Conservation (phyloP, 2,329 filamentous ascomycete species). For the Lasiodiplodia sp. region DNA sequence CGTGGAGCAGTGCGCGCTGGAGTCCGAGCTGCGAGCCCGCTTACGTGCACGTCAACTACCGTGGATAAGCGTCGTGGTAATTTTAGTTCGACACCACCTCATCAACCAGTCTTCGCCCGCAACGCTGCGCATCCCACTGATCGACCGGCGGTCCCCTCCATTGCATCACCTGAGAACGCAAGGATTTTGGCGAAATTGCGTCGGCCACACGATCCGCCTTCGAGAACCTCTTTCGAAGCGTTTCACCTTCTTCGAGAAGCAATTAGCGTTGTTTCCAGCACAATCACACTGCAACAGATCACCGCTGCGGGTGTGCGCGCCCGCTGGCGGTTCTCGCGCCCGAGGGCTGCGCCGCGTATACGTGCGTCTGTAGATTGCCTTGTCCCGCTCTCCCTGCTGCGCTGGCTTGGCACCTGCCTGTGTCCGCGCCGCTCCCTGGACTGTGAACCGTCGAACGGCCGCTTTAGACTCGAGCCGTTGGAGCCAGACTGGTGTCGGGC, state of each 20-base stretch:
- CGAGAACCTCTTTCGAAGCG: conserved; percentile 25
- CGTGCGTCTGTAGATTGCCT: conserved; percentile 15
- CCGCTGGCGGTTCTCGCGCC: conserved; percentile 5
- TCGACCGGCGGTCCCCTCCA: conserved; percentile 22
- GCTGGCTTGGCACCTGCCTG: not conserved
- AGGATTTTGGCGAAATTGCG: conserved; percentile 29
- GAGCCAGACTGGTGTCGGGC: conserved; percentile 1
- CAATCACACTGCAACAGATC: conserved; percentile 16
- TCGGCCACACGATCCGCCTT: conserved; percentile 20
- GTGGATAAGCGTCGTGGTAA: not conserved
- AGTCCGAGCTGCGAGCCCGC: conserved; percentile 2
- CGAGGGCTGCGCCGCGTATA: not conserved
- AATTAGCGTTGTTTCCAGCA: conserved; percentile 21
- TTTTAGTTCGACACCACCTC: not conserved
- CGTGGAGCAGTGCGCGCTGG: not conserved
- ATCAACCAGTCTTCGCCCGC: not conserved
- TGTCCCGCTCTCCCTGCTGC: conserved; percentile 14
- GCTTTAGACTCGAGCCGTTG: conserved; percentile 15
- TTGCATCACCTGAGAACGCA: conserved; percentile 24
- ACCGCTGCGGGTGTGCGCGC: conserved; percentile 3
- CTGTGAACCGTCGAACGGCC: not conserved
- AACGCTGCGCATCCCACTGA: conserved; percentile 9
- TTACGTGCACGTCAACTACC: conserved; percentile 1
- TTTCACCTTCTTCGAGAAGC: conserved; percentile 29
- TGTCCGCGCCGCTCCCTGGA: conserved; percentile 3